Conservation (phyloP, 495 filamentous ascomycete genomes). For the Talaromyces thailandensis region DNA sequence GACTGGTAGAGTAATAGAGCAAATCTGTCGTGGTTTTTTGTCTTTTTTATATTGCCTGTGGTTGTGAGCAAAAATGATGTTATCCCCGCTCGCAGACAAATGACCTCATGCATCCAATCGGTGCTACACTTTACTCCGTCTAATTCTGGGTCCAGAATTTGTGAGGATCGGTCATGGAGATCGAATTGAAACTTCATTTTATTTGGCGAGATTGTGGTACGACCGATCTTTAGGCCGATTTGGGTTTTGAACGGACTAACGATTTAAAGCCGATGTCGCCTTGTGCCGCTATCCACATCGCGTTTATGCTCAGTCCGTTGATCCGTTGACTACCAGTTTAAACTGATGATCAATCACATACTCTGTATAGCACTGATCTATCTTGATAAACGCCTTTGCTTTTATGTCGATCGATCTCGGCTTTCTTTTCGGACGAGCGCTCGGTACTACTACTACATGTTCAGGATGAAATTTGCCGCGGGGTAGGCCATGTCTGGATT, state of each 20-base stretch:
- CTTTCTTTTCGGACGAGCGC: background rate
- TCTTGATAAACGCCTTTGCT: background rate
- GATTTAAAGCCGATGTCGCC: background rate
- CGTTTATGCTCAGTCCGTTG: background rate
- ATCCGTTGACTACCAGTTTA: too few species aligned
- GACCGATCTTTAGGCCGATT: background rate
- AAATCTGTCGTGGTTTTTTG: background rate
- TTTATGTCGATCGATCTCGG: background rate
- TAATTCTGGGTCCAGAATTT: background rate
- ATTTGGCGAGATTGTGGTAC: background rate
- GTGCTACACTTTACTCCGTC: background rate
- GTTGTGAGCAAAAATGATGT: background rate
- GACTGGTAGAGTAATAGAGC: background rate
- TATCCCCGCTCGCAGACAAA: background rate
- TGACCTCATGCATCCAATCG: background rate
- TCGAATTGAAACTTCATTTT: background rate
- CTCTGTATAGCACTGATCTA: too few species aligned
- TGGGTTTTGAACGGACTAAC: background rate
- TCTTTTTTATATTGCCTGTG: background rate
- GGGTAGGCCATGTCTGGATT: background rate
- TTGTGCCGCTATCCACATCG: background rate
- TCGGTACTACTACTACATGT: background rate
- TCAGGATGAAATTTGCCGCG: background rate
- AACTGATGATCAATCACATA: too few species aligned
- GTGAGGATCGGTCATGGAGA: background rate